Evolutionary conservation across 441 rosid species (phyloP), one percentile per base, ranked within the genome.

Genomic region (Jatropha podagrica): DNA sequence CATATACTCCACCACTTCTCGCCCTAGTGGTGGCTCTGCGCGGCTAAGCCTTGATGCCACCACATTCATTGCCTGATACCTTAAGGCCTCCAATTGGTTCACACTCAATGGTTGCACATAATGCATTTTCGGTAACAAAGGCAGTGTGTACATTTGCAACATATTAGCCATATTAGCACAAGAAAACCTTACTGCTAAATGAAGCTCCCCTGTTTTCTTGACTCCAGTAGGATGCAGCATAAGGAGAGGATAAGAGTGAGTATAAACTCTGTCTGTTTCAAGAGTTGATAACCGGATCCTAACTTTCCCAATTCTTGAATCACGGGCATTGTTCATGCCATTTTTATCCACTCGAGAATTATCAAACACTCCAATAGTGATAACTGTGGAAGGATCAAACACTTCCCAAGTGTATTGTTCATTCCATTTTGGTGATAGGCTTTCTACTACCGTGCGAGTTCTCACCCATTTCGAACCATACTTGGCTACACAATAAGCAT

Each of bases 381-480:
- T 52, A 7, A 87, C 88, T 0, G 89, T 87, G 72, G 79, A 81
- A 8, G 88, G 92, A 84, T 87, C 92, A 80, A 80, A 88, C 52
- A 88, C 90, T 69, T 88, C 92, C 90, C 92, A 88, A 23, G 90
- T 85, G 74, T 87, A 88, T 73, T 88, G 90, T 69, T 88, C 90
- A 13, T 88, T 85, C 90, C 92, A 88, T 67, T 83, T 80, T 0
- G 90, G 90, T 1, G 67, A 77, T 9, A 85, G 81, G 63, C 83
- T 80, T 40, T 87, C 83, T 14, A 85, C 82, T 40, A 84, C 82
- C 0, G 89, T 85, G 69, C 89, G 74, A 3, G 89, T 84, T 44
- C 87, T 78, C 54, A 85, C 84, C 89, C 87, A 87, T 72, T 87
- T 87, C 65, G 74, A 83, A 52, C 91, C 91, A 49, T 87, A 87